Evolutionary conservation across 1,284 basidiomycete species (phyloP), one percentile per base, ranked within the genome.

Genomic region (Chalciporus sp.): DNA sequence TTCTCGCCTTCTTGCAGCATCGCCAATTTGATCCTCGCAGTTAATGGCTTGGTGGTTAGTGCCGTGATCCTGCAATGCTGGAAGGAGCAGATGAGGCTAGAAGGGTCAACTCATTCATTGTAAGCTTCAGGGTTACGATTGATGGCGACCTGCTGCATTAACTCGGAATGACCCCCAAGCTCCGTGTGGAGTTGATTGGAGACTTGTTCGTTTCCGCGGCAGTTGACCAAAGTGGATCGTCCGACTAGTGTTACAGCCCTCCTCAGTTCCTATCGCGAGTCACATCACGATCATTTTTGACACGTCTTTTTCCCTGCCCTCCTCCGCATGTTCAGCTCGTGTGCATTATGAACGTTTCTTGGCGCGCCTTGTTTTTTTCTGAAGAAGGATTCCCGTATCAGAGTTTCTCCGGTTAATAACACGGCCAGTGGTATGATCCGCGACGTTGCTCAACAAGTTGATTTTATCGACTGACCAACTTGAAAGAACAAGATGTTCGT

Each of bases 1-100:
- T 52, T 58, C 52, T 51, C 45, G 52, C 55, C 58, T 66, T 56
- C 51, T 42, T 46, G 35, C 3, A 58, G 56, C 63, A 69, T 48
- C 17, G 67, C 66, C 55, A 42, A 51, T n/a, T 16, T 40, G 29
- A 16, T 45, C 35, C 37, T 52, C 19, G 42, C 33, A 41, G 20
- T 27, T 20, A 37, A 62, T 6, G 28, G 44, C 37, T 47, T 3
- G 31, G 39, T 44, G 27, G 44, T 39, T 51, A 42, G 19, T 47
- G 33, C 58, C 47, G 44, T 41, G 49, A 12, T 23, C 11, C 31
- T 33, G 31, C 10, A 10, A 3, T 12, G 11, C 12, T 12, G 31
- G 11, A 12, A 33, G 31, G 12, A 33, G 31, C 11, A 33, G 11
- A 33, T 33, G 23, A 23, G 23, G 23, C 23, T 23, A 23, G 23